These are phyloP conservation scores for Globisporangium uncinulatum DNA, from an alignment of 352 stramenopile genomes.

Conservation along the genomic window DNA sequence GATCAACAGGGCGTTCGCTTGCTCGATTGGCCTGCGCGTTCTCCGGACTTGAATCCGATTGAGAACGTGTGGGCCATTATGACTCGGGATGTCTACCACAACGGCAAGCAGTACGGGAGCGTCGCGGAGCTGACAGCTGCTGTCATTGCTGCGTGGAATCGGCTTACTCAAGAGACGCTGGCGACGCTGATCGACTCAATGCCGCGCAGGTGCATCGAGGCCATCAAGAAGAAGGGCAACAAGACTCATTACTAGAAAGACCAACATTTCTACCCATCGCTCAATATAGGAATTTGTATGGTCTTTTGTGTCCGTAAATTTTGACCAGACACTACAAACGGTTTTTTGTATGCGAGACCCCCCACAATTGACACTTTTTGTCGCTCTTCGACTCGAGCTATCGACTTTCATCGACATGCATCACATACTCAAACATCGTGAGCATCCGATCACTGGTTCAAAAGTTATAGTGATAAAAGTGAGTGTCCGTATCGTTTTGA, in stretches of 20 bases:
- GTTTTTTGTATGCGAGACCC: no score
- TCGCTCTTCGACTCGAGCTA: no score
- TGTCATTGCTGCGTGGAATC: slow-evolving; percentile 6
- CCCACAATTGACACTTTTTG: no score
- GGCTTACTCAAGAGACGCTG: background rate
- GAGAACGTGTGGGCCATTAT: slow-evolving; percentile 13
- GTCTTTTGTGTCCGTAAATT: no score
- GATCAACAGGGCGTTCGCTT: slow-evolving; percentile 5
- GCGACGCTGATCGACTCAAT: slow-evolving; percentile 11
- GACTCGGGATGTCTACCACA: slow-evolving; percentile 8
- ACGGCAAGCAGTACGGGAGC: slow-evolving; percentile 11
- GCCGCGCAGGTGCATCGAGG: slow-evolving; percentile 11
- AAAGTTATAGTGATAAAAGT: no score
- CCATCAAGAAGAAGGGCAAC: slow-evolving; percentile 12
- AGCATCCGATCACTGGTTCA: no score
- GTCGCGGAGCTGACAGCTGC: no score
- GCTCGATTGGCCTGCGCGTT: slow-evolving; percentile 12
- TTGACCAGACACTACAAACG: no score
- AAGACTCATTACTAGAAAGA: slow-evolving; percentile 18
- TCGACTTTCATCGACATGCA: no score
- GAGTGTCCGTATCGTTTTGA: no score
- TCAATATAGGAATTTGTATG: slow-evolving; percentile 1
- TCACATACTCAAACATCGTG: no score
- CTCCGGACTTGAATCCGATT: slow-evolving; percentile 17
- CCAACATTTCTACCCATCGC: background rate